phyloP scores from a whole-genome alignment of 148 eudicot genomes.

The Rhododendron griersonianum region DNA sequence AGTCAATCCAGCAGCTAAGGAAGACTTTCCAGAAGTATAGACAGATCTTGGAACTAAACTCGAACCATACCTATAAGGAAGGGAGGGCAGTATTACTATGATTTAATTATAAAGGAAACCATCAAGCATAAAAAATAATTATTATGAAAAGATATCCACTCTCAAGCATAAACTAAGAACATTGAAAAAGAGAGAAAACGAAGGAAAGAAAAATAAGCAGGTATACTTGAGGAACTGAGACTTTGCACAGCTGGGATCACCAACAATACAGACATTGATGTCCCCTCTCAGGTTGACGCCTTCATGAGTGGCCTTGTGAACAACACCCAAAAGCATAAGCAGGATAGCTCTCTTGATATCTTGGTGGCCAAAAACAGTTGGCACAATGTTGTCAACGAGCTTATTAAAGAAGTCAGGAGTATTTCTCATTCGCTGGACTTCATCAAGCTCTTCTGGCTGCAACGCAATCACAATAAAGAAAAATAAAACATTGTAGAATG shows the following conservation, averaged over 20 bases:
- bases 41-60: slow-evolving; percentile 91
- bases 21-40: slow-evolving; percentile 95
- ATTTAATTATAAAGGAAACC: neutral
- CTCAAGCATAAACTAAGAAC: neutral
- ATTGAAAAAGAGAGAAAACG: too few species aligned
- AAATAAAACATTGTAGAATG: neutral
- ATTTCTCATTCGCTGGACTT: slow-evolving; percentile 74
- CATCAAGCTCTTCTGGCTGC: slow-evolving; percentile 77
- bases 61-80: slow-evolving; percentile 59
- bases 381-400: slow-evolving; percentile 89
- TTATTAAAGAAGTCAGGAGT: slow-evolving; percentile 94
- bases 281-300: too few species aligned
- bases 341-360: slow-evolving; percentile 95
- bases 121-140: neutral
- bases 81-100: neutral
- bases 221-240: too few species aligned
- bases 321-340: neutral
- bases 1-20: slow-evolving; percentile 98
- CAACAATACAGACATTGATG: too few species aligned
- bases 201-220: too few species aligned
- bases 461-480: neutral
- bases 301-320: too few species aligned
- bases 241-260: too few species aligned
- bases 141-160: neutral
- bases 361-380: slow-evolving; percentile 94